Evolutionary conservation across 2,329 filamentous ascomycete species (phyloP).

Genomic region (Colletotrichum spaethianum): DNA sequence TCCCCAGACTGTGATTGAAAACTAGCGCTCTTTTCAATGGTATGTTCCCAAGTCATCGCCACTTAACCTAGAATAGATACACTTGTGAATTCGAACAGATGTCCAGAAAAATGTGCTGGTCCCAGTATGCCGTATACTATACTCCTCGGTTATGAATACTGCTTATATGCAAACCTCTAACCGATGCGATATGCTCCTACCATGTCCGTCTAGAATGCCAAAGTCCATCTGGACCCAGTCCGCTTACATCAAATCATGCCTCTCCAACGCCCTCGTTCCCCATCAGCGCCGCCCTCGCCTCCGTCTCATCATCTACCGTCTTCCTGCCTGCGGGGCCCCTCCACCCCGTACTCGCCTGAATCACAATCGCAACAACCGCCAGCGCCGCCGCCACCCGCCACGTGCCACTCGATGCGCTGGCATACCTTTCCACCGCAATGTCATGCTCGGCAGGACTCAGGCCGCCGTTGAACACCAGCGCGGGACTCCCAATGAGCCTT

Average conservation of each 20-base stretch:
- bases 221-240: background rate
- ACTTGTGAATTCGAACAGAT: no score
- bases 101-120: background rate
- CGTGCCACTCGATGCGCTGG: slow-evolving; percentile 58
- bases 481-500: slow-evolving; percentile 65
- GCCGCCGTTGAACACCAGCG: slow-evolving; percentile 61
- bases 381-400: slow-evolving; percentile 64
- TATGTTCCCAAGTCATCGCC: no score
- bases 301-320: slow-evolving; percentile 51
- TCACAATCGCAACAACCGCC: slow-evolving; percentile 57
- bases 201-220: background rate
- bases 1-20: background rate
- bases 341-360: slow-evolving; percentile 69
- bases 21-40: background rate
- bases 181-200: background rate
- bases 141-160: background rate
- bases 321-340: slow-evolving; percentile 58
- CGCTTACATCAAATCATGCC: slow-evolving; percentile 37
- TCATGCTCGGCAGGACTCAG: slow-evolving; percentile 57
- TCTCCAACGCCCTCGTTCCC: slow-evolving; percentile 52
- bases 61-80: background rate
- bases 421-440: slow-evolving; percentile 65
- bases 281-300: slow-evolving; percentile 45
- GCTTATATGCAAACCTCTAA: background rate
- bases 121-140: background rate